A percentile compares a stretch with the other conserved stretches of the same genome.
These are phyloP conservation scores for Aspergillus sp. DNA, from an alignment of 2,329 filamentous ascomycete genomes.

Conservation along the genomic window DNA sequence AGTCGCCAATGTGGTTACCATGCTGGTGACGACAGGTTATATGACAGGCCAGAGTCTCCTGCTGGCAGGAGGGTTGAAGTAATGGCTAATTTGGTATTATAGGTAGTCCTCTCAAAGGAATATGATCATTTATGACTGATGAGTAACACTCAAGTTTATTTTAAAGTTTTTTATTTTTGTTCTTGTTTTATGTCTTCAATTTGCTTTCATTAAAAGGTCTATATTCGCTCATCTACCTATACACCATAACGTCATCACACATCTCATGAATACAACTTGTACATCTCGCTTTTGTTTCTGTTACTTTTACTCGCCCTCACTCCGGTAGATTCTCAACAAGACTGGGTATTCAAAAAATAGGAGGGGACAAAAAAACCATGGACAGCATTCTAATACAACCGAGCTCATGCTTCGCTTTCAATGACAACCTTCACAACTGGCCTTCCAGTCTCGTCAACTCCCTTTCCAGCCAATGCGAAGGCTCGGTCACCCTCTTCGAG, in stretches of 20 bases:
- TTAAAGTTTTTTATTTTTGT: neutral
- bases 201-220: neutral
- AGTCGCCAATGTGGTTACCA: conserved; percentile 57
- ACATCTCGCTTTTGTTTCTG: neutral
- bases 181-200: neutral
- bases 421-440: conserved; percentile 52
- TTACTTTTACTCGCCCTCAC: no score
- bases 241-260: neutral
- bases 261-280: neutral
- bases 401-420: conserved; percentile 18
- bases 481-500: conserved; percentile 47
- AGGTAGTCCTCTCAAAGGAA: neutral
- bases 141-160: neutral
- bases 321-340: neutral
- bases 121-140: neutral
- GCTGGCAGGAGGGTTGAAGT: conserved; percentile 51
- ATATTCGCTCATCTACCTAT: neutral
- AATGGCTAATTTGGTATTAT: conserved; percentile 2
- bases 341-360: neutral
- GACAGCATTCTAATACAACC: neutral
- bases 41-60: conserved; percentile 54
- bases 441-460: conserved; percentile 47
- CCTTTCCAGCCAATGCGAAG: conserved; percentile 48
- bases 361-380: neutral
- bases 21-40: conserved; percentile 59